phyloP scores from a whole-genome alignment of 148 eudicot genomes.

The Vaccinium myrtillus region DNA sequence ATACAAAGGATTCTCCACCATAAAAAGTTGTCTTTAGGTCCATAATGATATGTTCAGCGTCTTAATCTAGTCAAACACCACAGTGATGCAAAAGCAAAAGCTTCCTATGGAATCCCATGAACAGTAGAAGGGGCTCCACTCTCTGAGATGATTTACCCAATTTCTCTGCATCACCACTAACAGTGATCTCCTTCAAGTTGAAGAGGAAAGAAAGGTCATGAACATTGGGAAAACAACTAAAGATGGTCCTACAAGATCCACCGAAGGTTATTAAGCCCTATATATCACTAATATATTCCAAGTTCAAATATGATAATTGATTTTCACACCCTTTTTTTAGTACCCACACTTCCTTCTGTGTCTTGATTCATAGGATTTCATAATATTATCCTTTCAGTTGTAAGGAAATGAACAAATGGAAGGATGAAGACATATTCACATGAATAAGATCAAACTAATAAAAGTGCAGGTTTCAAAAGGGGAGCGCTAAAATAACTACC shows the following conservation, averaged over 20 bases:
- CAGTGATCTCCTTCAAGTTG: slow-evolving; percentile 14
- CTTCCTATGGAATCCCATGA: slow-evolving; percentile 17
- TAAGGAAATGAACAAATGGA: background rate
- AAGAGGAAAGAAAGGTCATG: background rate
- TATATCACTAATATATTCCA: background rate
- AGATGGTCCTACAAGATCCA: background rate
- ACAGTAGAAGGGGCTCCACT: slow-evolving; percentile 7
- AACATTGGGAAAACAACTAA: slow-evolving; percentile 4
- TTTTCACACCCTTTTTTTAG: background rate
- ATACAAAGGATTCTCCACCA: background rate
- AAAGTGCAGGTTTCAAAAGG: background rate
- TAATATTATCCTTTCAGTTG: background rate
- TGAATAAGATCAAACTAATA: background rate
- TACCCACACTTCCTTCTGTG: background rate
- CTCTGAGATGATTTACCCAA: background rate
- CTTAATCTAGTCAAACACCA: slow-evolving; percentile 16
- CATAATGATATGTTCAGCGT: background rate
- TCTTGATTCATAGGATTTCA: background rate
- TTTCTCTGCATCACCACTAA: slow-evolving; percentile 8
- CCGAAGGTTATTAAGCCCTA: background rate
- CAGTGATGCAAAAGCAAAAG: background rate
- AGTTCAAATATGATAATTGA: background rate
- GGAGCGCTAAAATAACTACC: background rate
- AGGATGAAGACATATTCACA: background rate
- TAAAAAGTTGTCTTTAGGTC: background rate